Evolutionary conservation across 345 rosid species (phyloP), one percentile per base, ranked within the genome.

Genomic region (Salix arbutifolia): DNA sequence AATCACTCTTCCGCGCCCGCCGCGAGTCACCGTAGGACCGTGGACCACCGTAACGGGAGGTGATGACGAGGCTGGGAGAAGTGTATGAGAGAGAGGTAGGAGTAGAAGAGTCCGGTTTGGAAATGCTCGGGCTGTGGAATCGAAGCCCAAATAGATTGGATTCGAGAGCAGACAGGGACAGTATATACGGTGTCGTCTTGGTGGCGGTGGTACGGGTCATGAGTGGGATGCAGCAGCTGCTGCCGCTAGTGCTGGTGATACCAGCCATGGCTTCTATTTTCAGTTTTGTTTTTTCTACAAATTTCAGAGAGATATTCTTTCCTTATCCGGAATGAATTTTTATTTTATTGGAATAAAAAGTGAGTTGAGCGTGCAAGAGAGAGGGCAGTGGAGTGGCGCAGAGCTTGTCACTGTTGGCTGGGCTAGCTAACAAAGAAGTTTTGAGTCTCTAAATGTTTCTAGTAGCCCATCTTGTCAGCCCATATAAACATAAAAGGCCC

Each of bases 41-140:
- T 26, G 83, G 75, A 4, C 92, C 87, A 6, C 96, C 94, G 79
- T 71, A 90, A 4, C 94, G 90, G 72, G 93, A 86, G 28, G 83
- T 70, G 66, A 87, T 74, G 60, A 81, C 17, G 58, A 81, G 17
- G 74, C 62, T 56, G 74, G 89, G 67, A 74, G 69, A 48, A 84
- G 77, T 37, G 87, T 21, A 67, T 14, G 65, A 68, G 30, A 56
- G 74, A 60, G 67, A 76, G 18, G 37, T 5, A 33, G 37, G 6
- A 5, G 81, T 44, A 65, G 77, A 73, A 52, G 83, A 79, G 65
- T 70, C 14, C 1, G 74, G 58, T 70, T 44, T 67, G 65, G 73
- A 26, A 81, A 76, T 23, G 71, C 66, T 73, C 8, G 80, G 61
- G 65, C 73, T 40, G 82, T 77, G 77, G 77, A 85, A 70, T 66